Evolutionary conservation across 257 asterid genomes (phyloP), one percentile per base, ranked within the genome.

Genomic region (Solanum tarijense): DNA sequence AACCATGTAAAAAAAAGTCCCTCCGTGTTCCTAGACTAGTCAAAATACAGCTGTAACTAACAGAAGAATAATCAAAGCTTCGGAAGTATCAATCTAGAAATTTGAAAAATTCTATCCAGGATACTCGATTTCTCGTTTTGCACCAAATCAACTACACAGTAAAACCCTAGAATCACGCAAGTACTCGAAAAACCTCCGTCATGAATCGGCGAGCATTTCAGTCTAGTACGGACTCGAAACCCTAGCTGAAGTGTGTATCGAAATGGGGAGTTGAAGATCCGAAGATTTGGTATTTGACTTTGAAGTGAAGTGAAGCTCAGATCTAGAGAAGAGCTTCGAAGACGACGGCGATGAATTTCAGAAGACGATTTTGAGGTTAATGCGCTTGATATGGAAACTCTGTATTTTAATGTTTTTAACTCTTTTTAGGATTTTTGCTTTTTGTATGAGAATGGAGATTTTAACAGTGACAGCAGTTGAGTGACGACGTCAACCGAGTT

Each of bases 261-360:
- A 76, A 76, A 39, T 39, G 20, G 12, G 21, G 83, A 76, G 9
- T 39, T 78, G 18, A 9, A 89, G 89, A 91, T 90, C 92, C 96
- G 87, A 89, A 90, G 86, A 86, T 87, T 86, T 87, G 60, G 91
- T 43, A 62, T 36, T 84, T 35, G 84, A 68, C 75, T 83, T 71
- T 73, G 14, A 9, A 43, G n/a, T 73, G 14, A 9, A 43, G n/a
- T 75, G 83, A 31, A 91, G 92, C 93, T 91, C 96, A 91, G 93
- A 94, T 93, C 94, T 92, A 90, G 91, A 91, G 93, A 55, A 29
- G 20, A 48, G 9, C 16, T 81, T 81, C 5, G 27, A 16, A 79
- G 66, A 41, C 38, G 38, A 79, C 85, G 66, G 62, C 62, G 36
- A 78, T 5, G 62, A n/a, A 39, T 39, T 23, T 73, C 52, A 12